Percentiles rank a stretch among this genome's conserved stretches.
phyloP scores from a whole-genome alignment of 306 rosid species.

The Begonia fuchsioides region DNA sequence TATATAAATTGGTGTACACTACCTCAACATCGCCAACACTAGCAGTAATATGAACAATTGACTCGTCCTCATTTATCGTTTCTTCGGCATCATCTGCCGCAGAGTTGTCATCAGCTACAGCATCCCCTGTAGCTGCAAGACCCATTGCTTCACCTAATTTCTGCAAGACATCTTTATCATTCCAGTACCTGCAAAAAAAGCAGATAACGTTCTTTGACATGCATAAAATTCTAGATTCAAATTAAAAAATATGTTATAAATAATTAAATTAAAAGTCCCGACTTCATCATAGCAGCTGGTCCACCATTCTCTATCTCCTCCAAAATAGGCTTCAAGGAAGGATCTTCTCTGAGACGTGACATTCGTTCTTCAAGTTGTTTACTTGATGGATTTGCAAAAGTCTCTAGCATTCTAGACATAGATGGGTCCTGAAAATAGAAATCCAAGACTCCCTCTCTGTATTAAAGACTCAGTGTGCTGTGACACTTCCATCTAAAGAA shows the following conservation, averaged over 20 bases:
- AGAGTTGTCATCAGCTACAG: conserved; percentile 45
- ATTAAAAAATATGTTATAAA: background rate
- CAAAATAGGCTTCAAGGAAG: conserved; percentile 86
- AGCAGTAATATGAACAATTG: conserved; percentile 86
- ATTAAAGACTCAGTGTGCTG: background rate
- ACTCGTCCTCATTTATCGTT: conserved; percentile 77
- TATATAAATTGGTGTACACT: conserved; percentile 6
- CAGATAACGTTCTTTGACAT: conserved; percentile 3
- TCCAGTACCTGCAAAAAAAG: conserved; percentile 62
- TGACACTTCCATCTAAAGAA: too few species aligned
- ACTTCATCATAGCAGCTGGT: conserved; percentile 99
- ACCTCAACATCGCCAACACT: conserved; percentile 97
- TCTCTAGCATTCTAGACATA: conserved; percentile 77
- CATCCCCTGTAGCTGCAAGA: conserved; percentile 49
- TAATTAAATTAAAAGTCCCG: conserved; percentile 4
- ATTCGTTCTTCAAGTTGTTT: conserved; percentile 96
- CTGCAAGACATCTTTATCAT: conserved; percentile 61
- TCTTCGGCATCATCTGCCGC: conserved; percentile 73
- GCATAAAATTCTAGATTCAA: conserved; percentile 2
- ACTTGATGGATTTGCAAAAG: conserved; percentile 61
- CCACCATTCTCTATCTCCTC: conserved; percentile 97
- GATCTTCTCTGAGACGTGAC: conserved; percentile 91
- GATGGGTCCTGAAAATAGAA: conserved; percentile 70
- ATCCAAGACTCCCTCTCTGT: background rate
- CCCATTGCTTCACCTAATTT: conserved; percentile 92